These are phyloP conservation scores for Ochetophila trinervis DNA, from an alignment of 306 rosid species.

Conservation along the genomic window DNA sequence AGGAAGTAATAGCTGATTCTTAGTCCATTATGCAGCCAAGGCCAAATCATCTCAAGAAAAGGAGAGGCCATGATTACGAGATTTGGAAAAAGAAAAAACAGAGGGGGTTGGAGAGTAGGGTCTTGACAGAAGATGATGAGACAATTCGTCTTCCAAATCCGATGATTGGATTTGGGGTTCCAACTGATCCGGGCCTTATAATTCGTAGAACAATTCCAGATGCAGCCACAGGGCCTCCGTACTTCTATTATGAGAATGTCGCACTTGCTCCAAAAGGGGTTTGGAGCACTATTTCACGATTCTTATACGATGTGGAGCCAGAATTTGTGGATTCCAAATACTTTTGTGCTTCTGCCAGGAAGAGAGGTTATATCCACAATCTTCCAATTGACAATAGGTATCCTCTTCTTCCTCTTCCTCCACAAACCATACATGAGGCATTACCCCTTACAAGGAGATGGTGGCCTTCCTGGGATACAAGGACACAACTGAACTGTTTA, in stretches of 20 bases:
- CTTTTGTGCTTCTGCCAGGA: slow-evolving; percentile 90
- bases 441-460: slow-evolving; percentile 77
- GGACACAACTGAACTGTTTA: slow-evolving; percentile 74
- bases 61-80: slow-evolving; percentile 48
- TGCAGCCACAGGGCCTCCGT: slow-evolving; percentile 81
- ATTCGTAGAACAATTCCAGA: slow-evolving; percentile 57
- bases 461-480: slow-evolving; percentile 96
- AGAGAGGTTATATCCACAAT: slow-evolving; percentile 90
- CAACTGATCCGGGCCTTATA: slow-evolving; percentile 39
- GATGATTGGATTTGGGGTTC: slow-evolving; percentile 89
- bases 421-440: slow-evolving; percentile 67
- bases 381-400: slow-evolving; percentile 70
- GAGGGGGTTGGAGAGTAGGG: slow-evolving; percentile 33
- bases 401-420: slow-evolving; percentile 84
- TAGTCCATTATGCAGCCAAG: slow-evolving; percentile 47
- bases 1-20: slow-evolving; percentile 17
- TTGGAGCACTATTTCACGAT: slow-evolving; percentile 84
- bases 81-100: slow-evolving; percentile 55
- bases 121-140: slow-evolving; percentile 61
- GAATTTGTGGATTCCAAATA: slow-evolving; percentile 90
- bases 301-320: slow-evolving; percentile 72
- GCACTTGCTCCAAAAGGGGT: slow-evolving; percentile 95
- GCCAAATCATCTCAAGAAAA: slow-evolving; percentile 41
- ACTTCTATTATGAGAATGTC: slow-evolving; percentile 92
- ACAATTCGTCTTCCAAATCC: slow-evolving; percentile 70